Conservation (phyloP, 202 grass and related monocot genomes). For the Bolboschoenoplectus hybrid region DNA sequence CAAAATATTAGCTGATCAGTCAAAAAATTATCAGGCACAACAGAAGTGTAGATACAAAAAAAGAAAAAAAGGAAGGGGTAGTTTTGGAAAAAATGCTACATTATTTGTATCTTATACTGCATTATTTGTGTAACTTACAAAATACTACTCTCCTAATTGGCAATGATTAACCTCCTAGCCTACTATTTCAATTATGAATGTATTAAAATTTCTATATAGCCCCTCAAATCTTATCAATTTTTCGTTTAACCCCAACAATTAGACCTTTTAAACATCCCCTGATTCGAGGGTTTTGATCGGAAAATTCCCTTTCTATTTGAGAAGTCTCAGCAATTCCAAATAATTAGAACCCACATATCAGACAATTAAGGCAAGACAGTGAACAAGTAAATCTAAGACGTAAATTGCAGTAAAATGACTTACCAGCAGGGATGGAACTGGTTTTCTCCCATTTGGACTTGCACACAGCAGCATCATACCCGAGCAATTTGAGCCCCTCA, state of each 20-base stretch:
- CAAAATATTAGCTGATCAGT: background rate
- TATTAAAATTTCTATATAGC: background rate
- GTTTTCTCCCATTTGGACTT: conserved; percentile 80
- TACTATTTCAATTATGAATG: conserved; percentile 1
- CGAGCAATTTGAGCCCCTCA: conserved; percentile 72
- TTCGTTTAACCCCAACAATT: background rate
- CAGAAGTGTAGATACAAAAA: background rate
- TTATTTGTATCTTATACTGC: background rate
- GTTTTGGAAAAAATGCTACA: background rate
- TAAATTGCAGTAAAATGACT: background rate
- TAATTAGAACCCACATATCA: background rate
- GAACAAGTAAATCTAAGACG: background rate
- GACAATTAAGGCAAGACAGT: background rate
- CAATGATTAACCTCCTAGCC: conserved; percentile 8
- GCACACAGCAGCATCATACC: conserved; percentile 82
- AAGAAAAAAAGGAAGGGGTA: background rate
- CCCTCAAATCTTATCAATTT: background rate
- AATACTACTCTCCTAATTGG: conserved; percentile 17
- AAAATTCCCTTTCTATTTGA: background rate
- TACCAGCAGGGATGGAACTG: conserved; percentile 70
- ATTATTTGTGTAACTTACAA: background rate
- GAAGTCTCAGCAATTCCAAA: background rate
- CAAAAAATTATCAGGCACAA: background rate
- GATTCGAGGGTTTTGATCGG: background rate
- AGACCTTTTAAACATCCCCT: background rate